These are phyloP conservation scores for Biscutella laevigata DNA, from an alignment of 441 rosid genomes.

Conservation along the genomic window DNA sequence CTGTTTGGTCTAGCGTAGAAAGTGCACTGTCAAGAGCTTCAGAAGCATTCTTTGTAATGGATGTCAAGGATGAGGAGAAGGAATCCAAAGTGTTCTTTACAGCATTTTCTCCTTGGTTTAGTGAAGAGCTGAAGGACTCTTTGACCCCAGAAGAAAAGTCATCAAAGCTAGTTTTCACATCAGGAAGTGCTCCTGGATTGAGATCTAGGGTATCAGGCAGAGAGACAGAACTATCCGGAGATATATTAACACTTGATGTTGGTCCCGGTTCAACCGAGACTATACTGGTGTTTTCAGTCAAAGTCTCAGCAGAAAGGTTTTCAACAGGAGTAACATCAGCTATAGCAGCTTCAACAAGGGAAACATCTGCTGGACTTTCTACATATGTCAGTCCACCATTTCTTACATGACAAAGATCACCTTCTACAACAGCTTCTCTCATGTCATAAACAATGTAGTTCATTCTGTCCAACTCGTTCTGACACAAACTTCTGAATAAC, in stretches of 20 bases:
- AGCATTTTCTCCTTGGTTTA: conserved; percentile 45
- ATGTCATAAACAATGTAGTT: conserved; percentile 30
- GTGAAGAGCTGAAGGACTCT: conserved; percentile 43
- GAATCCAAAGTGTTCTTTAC: conserved; percentile 49
- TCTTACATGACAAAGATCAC: neutral
- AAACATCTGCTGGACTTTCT: conserved; percentile 29
- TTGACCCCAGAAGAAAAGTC: conserved; percentile 38
- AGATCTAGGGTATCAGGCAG: conserved; percentile 29
- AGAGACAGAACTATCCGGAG: conserved; percentile 33
- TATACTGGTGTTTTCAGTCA: conserved; percentile 29
- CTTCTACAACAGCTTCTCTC: conserved; percentile 30
- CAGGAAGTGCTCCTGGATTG: conserved; percentile 30
- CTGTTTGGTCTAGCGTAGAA: conserved; percentile 49
- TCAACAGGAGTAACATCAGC: conserved; percentile 32
- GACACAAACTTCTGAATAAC: conserved; percentile 20
- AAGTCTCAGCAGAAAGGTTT: conserved; percentile 31
- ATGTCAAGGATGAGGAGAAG: conserved; percentile 45
- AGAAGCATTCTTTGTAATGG: conserved; percentile 50
- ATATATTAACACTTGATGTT: conserved; percentile 23
- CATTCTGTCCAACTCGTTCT: conserved; percentile 26
- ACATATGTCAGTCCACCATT: conserved; percentile 35
- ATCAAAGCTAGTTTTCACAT: conserved; percentile 36
- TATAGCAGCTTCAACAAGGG: conserved; percentile 26
- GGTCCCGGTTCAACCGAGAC: conserved; percentile 37
- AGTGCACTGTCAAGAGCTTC: conserved; percentile 50